Conservation (phyloP, 805 yeast species). For the Clavispora asparagi region DNA sequence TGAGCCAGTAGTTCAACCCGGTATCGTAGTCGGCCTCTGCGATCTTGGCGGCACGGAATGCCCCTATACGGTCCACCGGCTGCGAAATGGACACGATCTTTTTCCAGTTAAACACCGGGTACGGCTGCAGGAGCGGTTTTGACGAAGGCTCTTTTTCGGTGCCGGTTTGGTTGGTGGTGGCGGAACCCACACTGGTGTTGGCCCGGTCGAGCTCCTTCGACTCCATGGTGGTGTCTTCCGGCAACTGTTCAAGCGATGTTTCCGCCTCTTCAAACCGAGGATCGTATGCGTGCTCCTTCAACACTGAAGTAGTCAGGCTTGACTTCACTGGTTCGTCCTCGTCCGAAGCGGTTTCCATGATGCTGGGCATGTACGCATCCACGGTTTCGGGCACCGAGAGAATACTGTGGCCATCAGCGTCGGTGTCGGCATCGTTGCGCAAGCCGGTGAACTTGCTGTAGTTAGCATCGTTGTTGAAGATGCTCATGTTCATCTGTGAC, state of each 20-base stretch:
- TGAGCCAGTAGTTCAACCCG: conserved; percentile 57
- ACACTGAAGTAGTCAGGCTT: conserved; percentile 4
- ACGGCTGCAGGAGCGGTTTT: conserved; percentile 6
- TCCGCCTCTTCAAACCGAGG: conserved; percentile 9
- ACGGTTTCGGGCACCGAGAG: conserved; percentile 39
- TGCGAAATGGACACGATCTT: conserved; percentile 35
- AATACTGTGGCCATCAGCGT: conserved; percentile 3
- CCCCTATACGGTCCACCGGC: conserved; percentile 37
- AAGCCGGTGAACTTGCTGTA: conserved; percentile 31
- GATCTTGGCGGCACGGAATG: conserved; percentile 37
- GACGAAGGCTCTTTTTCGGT: neutral
- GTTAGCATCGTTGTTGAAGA: conserved; percentile 17
- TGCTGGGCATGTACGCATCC: conserved; percentile 31
- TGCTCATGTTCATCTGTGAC: conserved; percentile 16
- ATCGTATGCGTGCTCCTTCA: conserved; percentile 8
- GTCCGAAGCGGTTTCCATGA: conserved; percentile 26
- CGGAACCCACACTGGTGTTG: neutral
- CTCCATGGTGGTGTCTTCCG: neutral
- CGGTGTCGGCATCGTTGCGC: neutral
- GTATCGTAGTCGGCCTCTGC: conserved; percentile 45
- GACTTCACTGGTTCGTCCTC: conserved; percentile 5
- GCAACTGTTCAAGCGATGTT: neutral
- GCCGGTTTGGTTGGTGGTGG: neutral
- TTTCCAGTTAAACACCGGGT: conserved; percentile 39
- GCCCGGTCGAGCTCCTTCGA: neutral